Percentiles rank a stretch among this genome's conserved stretches.
phyloP scores from a whole-genome alignment of 139 green algal genomes.

The Picochlorum sp. region DNA sequence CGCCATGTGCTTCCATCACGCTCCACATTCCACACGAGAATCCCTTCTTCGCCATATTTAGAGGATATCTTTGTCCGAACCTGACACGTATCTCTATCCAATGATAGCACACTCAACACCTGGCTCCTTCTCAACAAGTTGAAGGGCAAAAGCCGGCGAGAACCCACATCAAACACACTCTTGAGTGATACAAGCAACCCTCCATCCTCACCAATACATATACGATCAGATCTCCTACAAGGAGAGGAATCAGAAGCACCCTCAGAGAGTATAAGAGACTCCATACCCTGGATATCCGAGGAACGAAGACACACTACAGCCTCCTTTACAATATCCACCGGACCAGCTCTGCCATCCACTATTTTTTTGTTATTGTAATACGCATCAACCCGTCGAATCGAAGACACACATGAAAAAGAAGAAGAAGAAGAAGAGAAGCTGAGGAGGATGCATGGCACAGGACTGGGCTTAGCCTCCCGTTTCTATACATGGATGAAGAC shows the following conservation, averaged over 20 bases:
- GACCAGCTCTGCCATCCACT: background rate
- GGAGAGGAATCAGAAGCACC: too few species aligned
- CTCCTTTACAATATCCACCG: background rate
- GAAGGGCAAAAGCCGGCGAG: slow-evolving; percentile 39
- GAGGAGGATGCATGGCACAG: too few species aligned
- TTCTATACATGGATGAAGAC: too few species aligned
- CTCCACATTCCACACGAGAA: slow-evolving; percentile 35
- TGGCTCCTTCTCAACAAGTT: slow-evolving; percentile 52
- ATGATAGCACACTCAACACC: slow-evolving; percentile 43
- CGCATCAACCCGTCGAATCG: too few species aligned
- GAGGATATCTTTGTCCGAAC: slow-evolving; percentile 40
- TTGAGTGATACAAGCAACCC: background rate
- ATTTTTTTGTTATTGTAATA: too few species aligned
- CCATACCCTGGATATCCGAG: background rate
- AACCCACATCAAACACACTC: slow-evolving; percentile 18
- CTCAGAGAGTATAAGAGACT: background rate
- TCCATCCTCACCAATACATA: background rate
- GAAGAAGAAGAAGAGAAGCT: too few species aligned
- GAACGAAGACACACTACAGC: background rate
- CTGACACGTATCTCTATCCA: slow-evolving; percentile 10
- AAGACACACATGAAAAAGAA: too few species aligned
- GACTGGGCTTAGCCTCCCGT: too few species aligned
- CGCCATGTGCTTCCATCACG: background rate
- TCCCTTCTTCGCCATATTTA: slow-evolving; percentile 31
- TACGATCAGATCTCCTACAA: too few species aligned